phyloP scores from a whole-genome alignment of 805 yeast species.

The Zygotorulaspora chibaensis region DNA sequence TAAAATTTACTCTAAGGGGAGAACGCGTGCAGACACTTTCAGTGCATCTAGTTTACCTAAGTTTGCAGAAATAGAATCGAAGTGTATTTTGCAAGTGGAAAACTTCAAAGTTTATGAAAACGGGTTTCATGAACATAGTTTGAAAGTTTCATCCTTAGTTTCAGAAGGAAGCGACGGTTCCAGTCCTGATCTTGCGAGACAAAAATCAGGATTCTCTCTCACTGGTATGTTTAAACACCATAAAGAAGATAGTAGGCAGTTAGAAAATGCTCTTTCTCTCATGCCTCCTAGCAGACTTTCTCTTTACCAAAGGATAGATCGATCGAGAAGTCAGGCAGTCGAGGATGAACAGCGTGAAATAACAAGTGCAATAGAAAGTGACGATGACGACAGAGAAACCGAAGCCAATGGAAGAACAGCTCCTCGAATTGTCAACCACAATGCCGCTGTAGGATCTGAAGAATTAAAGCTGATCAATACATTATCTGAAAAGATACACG shows the following conservation, averaged over 20 bases:
- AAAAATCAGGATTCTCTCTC: constrained; percentile 20
- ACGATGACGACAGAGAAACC: constrained; percentile 8
- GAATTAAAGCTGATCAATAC: constrained; percentile 47
- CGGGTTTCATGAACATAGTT: constrained; percentile 28
- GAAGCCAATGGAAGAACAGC: constrained; percentile 7
- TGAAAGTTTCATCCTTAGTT: constrained; percentile 22
- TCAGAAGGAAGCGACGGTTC: constrained; percentile 14
- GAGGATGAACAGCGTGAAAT: constrained; percentile 8
- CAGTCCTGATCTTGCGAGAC: constrained; percentile 11
- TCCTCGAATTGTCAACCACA: constrained; percentile 26
- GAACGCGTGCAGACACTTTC: constrained; percentile 27
- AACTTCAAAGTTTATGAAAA: constrained; percentile 26
- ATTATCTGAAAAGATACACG: constrained; percentile 45
- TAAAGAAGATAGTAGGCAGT: constrained; percentile 19
- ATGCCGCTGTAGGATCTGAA: constrained; percentile 46
- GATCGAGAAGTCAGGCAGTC: constrained; percentile 9
- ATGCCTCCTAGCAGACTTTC: constrained; percentile 13
- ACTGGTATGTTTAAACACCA: constrained; percentile 24
- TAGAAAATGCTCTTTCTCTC: constrained; percentile 23
- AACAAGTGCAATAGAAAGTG: constrained; percentile 11
- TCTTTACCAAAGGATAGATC: constrained; percentile 9
- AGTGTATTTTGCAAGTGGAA: constrained; percentile 20
- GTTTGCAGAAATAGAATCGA: constrained; percentile 13
- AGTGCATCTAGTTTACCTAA: constrained; percentile 21
- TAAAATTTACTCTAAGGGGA: constrained; percentile 10